Conservation (phyloP, 148 eudicot genomes). For the Spergularia marina region DNA sequence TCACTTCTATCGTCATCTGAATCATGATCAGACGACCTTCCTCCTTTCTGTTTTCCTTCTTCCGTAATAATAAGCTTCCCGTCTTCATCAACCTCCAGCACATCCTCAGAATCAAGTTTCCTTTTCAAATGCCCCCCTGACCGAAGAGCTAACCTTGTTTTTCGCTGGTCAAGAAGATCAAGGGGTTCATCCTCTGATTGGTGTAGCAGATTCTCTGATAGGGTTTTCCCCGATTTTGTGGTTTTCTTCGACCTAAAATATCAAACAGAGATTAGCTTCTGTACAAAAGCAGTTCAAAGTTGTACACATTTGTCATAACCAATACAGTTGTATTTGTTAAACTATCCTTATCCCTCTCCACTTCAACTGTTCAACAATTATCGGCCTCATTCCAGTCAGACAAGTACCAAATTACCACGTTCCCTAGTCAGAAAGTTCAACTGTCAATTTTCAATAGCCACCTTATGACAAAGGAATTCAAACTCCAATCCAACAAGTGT, state of each 20-base stretch:
- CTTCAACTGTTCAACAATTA: too few relatives aligned
- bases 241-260: slow-evolving; percentile 53
- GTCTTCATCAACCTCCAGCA: slow-evolving; percentile 62
- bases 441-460: too few relatives aligned
- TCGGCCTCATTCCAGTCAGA: too few relatives aligned
- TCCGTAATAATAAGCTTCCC: slow-evolving; percentile 70
- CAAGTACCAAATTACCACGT: too few relatives aligned
- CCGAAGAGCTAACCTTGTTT: slow-evolving; percentile 75
- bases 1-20: slow-evolving; percentile 47
- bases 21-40: slow-evolving; percentile 37
- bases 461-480: too few relatives aligned
- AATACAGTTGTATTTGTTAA: too few relatives aligned
- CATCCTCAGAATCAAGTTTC: slow-evolving; percentile 62
- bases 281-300: background rate
- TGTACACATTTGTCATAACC: too few relatives aligned
- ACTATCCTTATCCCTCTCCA: too few relatives aligned
- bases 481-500: too few relatives aligned
- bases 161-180: slow-evolving; percentile 74
- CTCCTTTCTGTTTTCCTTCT: slow-evolving; percentile 46
- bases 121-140: slow-evolving; percentile 46
- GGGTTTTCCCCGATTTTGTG: slow-evolving; percentile 49
- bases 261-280: background rate
- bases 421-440: too few relatives aligned
- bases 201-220: slow-evolving; percentile 63
- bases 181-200: slow-evolving; percentile 83